Base-by-base conservation (phyloP, 441 rosid species). In the Dalechampia spathulata region DNA sequence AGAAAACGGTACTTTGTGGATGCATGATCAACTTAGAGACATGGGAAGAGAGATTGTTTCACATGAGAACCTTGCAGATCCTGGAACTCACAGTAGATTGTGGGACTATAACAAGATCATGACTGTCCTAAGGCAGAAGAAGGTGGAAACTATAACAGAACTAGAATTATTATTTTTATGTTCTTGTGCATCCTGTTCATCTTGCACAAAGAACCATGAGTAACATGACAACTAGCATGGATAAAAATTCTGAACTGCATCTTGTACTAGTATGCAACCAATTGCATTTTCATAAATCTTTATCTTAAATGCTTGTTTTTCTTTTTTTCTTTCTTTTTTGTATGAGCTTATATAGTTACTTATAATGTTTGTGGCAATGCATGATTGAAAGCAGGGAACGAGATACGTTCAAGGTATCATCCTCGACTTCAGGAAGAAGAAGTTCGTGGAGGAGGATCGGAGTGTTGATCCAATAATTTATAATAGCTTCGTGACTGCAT, bases 1-100 rank as follows among this genome's bases (percentile, higher is more conserved):
- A 3, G 46, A 46, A 16, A 19, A 52, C 3, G 1, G 38, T 13
- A 46, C 15, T n/a, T 36, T 67, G 22, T 52, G 67, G 67, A 68
- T 68, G 67, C 72, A 68, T 17, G 72, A 68, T 62, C 66, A 78
- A 57, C 67, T 79, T 1, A 77, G 61, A 55, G 81, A 82, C 53
- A 74, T 85, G 88, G 88, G 78, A 19, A 72, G 73, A 56, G 72
- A 74, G 12, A 74, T 84, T 55, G 72, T 82, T 46, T 62, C 49
- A 0, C 36, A 58, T 27, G 71, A 70, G 25, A 62, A 60, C 6
- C 40, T 60, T 12, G 27, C 42, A 0, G 50, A 16, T 22, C 77
- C 75, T 20, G 72, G 88, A 43, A 52, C 38, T 44, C 70, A 76
- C 28, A 74, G 80, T 32, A 68, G 83, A 63, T 46, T 84, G 19